Percentiles rank a stretch among this genome's conserved stretches.
These are phyloP conservation scores for Dothideomycetes sp. DNA, from an alignment of 2,329 filamentous ascomycete species.

Conservation along the genomic window DNA sequence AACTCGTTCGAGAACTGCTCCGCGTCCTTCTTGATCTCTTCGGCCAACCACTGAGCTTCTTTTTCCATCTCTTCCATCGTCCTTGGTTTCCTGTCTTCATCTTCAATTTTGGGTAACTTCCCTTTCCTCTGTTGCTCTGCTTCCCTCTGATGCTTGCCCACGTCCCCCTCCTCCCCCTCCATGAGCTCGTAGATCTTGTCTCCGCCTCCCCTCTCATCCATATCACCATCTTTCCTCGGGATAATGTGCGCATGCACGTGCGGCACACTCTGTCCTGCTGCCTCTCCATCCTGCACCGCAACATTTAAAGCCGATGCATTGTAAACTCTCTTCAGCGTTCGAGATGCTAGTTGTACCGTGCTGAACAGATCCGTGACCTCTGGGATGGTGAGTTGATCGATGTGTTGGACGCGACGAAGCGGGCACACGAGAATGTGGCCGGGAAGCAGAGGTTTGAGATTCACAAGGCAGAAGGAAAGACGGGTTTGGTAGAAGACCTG, in stretches of 20 bases:
- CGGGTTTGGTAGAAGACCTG: conserved; percentile 81
- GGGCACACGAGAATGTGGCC: conserved; percentile 91
- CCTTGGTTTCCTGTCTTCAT: conserved; percentile 54
- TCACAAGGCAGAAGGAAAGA: conserved; percentile 79
- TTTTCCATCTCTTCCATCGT: conserved; percentile 65
- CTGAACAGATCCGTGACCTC: conserved; percentile 81
- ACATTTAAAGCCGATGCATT: conserved; percentile 75
- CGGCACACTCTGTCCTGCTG: conserved; percentile 86
- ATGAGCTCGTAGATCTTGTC: conserved; percentile 77
- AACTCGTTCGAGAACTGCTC: conserved; percentile 3
- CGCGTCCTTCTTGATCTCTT: conserved; percentile 42
- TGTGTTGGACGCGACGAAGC: conserved; percentile 52
- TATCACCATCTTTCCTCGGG: conserved; percentile 54
- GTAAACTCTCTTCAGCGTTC: conserved; percentile 58
- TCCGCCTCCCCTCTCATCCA: conserved; percentile 47
- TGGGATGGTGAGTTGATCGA: conserved; percentile 60
- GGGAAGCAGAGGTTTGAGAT: conserved; percentile 86
- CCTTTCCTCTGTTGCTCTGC: conserved; percentile 23
- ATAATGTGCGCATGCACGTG: conserved; percentile 94
- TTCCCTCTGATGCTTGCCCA: conserved; percentile 62
- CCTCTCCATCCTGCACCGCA: conserved; percentile 84
- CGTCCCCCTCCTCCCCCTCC: conserved; percentile 75
- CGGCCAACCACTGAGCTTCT: conserved; percentile 62
- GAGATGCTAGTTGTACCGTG: conserved; percentile 75
- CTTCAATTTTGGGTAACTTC: conserved; percentile 59